Evolutionary conservation across 352 stramenopile species (phyloP).

Genomic region (Peronosclerospora sorghi): DNA sequence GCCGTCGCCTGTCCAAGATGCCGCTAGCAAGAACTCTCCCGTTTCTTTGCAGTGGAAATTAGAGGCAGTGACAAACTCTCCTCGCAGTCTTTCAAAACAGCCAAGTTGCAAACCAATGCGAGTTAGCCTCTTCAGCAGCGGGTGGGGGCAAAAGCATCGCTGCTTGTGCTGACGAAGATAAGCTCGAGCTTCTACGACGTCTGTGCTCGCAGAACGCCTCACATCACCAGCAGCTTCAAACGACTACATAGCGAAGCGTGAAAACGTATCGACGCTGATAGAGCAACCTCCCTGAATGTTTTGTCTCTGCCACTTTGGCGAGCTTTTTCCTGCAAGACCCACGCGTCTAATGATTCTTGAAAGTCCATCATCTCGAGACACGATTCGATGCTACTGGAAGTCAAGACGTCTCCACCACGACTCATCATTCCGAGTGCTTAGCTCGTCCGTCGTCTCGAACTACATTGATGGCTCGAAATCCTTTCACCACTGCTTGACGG

Average conservation of each 20-base stretch:
- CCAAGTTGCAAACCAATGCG: conserved; percentile 35
- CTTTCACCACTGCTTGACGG: conserved; percentile 59
- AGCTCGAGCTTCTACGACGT: conserved; percentile 51
- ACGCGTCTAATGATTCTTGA: conserved; percentile 39
- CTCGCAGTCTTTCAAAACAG: conserved; percentile 56
- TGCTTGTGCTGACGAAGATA: conserved; percentile 78
- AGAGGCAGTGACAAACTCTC: conserved; percentile 73
- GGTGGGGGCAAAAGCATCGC: conserved; percentile 41
- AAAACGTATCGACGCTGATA: too few species aligned
- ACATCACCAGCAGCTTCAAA: conserved; percentile 53
- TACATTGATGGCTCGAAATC: conserved; percentile 39
- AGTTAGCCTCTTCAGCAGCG: neutral
- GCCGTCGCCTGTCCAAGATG: conserved; percentile 55
- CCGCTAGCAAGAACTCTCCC: conserved; percentile 62
- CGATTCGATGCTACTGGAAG: conserved; percentile 56
- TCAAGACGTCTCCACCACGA: conserved; percentile 59
- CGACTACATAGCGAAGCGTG: conserved; percentile 66
- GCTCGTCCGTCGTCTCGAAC: conserved; percentile 36
- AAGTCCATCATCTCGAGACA: conserved; percentile 64
- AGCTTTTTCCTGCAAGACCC: conserved; percentile 25
- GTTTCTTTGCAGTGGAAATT: conserved; percentile 79
- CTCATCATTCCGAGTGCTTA: conserved; percentile 48
- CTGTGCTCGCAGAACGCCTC: conserved; percentile 46
- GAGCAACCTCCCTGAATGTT: too few species aligned
- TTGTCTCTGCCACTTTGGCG: too few species aligned